These are phyloP conservation scores for Stentor coeruleus DNA, from an alignment of 73 alveolate genomes.

Conservation along the genomic window DNA sequence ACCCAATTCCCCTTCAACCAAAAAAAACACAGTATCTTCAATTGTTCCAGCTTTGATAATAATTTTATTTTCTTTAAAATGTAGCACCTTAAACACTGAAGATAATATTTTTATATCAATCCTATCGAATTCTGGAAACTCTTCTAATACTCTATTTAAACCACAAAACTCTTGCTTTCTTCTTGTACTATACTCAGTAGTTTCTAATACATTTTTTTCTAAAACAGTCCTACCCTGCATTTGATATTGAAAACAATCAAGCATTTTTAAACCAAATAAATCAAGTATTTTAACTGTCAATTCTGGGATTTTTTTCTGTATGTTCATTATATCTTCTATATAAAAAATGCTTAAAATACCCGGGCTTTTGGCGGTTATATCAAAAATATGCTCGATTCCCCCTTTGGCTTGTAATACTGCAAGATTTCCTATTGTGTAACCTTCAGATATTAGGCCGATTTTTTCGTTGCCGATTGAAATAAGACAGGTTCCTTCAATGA, in stretches of 20 bases:
- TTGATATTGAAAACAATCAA: too few species aligned
- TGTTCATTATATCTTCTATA: background rate
- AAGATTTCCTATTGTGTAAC: background rate
- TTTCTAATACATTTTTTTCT: too few species aligned
- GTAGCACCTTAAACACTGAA: background rate
- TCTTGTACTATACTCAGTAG: background rate
- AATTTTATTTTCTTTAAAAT: too few species aligned
- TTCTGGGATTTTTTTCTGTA: background rate
- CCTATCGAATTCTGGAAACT: background rate
- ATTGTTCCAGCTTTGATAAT: background rate
- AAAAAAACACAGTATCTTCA: background rate
- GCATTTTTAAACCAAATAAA: background rate
- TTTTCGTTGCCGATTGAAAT: background rate
- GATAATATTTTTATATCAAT: background rate
- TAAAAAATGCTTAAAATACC: background rate
- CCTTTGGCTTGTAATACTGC: background rate
- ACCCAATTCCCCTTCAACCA: background rate
- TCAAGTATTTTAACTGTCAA: background rate
- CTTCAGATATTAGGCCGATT: background rate
- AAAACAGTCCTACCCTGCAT: background rate
- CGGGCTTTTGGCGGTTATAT: background rate
- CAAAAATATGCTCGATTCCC: background rate
- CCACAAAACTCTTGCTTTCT: background rate
- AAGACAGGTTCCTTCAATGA: background rate
- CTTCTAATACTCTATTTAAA: background rate